Base-by-base conservation (phyloP, 768 basidiomycete genomes). In the Collybia sordida region DNA sequence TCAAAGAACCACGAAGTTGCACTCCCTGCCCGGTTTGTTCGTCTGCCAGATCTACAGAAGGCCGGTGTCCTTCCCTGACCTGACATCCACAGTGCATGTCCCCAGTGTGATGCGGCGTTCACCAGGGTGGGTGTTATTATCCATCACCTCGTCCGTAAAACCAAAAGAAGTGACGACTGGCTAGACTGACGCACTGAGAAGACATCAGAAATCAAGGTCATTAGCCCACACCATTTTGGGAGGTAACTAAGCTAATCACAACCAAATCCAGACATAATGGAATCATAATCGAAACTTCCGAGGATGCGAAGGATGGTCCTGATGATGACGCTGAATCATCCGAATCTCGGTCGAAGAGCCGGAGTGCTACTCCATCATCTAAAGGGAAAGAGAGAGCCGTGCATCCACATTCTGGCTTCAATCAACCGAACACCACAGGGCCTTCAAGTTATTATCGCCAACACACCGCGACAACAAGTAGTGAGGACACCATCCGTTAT, bases 201-300 rank as follows among this genome's bases (percentile, higher is more conserved):
- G 88, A 59, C 88, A 90, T 63, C 85, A 89, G 68, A 88, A 88
- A 59, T 88, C 88, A 54, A 80, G 87, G 88, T 86, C 54, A 54
- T 74, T 59, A 42, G 37, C 54, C 36, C 47, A 51, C 48, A 31
- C 37, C 39, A 7, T n/a, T 11, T 23, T 14, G 6, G 12, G 17
- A 18, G 7, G 9, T 1, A 19, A 23, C 2, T 5, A 34, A 43
- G 51, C 42, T 49, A 47, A 50, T 24, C 40, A 35, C 18, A 42
- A 24, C 14, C 22, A 36, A 28, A 37, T 25, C 54, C 50, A 83
- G 86, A 59, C 87, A 88, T 54, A 85, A 86, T 55, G 86, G 85
- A 11, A 72, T 86, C 9, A 71, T 86, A 47, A 77, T 86, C 49
- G 85, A 86, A 53, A 76, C 81, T 14, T 49, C 58, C 4, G 70